These are phyloP conservation scores for Bimuria novae-zelandiae DNA, from an alignment of 2,329 filamentous ascomycete species.

Conservation along the genomic window DNA sequence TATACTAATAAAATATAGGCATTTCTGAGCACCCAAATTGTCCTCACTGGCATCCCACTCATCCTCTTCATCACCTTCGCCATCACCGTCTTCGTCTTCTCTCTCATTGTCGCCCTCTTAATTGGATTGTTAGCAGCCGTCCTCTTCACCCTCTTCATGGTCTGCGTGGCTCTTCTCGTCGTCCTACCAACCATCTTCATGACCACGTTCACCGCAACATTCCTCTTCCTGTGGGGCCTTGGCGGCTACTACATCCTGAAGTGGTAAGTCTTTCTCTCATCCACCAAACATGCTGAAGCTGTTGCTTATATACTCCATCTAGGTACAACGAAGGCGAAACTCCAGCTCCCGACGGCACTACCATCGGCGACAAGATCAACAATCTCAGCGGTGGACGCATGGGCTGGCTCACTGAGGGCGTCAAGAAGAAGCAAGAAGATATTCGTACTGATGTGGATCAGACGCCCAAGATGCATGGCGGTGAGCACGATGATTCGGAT, in stretches of 20 bases:
- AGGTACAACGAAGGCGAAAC: constrained; percentile 33
- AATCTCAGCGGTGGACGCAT: constrained; percentile 46
- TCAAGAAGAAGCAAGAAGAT: constrained; percentile 14
- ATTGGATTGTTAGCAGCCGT: constrained; percentile 56
- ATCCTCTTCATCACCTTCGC: constrained; percentile 71
- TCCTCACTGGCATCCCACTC: constrained; percentile 69
- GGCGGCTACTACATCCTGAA: constrained; percentile 60
- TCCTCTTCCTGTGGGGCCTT: constrained; percentile 65
- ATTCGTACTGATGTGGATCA: constrained; percentile 5
- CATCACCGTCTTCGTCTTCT: constrained; percentile 65
- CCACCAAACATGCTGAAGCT: no score
- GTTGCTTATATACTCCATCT: not conserved
- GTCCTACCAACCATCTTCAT: constrained; percentile 72
- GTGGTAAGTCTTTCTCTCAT: constrained; percentile 28
- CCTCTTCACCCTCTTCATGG: constrained; percentile 69
- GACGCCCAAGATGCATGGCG: constrained; percentile 10
- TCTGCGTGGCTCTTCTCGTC: constrained; percentile 67
- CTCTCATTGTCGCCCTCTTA: constrained; percentile 63
- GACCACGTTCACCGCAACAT: constrained; percentile 64
- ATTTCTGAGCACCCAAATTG: constrained; percentile 68
- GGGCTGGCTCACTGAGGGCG: constrained; percentile 39
- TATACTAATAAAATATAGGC: constrained; percentile 53
- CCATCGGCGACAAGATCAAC: constrained; percentile 51
- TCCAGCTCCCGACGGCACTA: constrained; percentile 34
- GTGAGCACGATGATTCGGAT: constrained; percentile 3